phyloP scores from a whole-genome alignment of 768 basidiomycete species.

The Tylopilus vinaceipallidus region DNA sequence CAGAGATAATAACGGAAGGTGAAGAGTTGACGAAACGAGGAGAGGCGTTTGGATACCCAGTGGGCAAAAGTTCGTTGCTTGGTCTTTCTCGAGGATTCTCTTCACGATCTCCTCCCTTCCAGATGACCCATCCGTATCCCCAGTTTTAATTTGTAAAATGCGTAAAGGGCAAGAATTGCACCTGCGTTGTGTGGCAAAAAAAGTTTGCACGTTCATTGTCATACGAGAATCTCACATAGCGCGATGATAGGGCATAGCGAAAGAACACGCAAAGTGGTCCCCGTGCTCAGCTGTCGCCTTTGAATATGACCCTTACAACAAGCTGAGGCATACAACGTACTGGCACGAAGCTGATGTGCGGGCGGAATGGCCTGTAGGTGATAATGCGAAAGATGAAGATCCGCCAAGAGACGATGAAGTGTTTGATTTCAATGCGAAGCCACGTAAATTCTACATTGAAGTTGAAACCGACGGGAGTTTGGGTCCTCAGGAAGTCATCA shows the following conservation, averaged over 20 bases:
- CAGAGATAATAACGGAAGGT: slow-evolving; percentile 39
- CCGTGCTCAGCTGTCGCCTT: slow-evolving; percentile 93
- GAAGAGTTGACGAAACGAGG: slow-evolving; percentile 76
- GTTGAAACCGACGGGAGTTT: slow-evolving; percentile 94
- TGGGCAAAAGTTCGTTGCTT: slow-evolving; percentile 68
- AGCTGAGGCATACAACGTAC: slow-evolving; percentile 90
- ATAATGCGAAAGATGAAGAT: slow-evolving; percentile 85
- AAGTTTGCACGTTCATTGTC: slow-evolving; percentile 49
- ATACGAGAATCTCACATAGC: background rate
- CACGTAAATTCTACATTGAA: slow-evolving; percentile 89
- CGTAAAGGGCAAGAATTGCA: slow-evolving; percentile 92
- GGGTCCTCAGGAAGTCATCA: slow-evolving; percentile 83
- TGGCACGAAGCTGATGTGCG: slow-evolving; percentile 87
- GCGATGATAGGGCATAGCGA: slow-evolving; percentile 81
- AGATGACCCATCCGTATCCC: slow-evolving; percentile 62
- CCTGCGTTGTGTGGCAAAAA: slow-evolving; percentile 85
- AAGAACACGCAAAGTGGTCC: slow-evolving; percentile 99
- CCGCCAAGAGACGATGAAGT: slow-evolving; percentile 72
- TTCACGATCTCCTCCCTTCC: slow-evolving; percentile 5
- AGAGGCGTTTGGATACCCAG: slow-evolving; percentile 75
- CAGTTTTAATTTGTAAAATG: slow-evolving; percentile 87
- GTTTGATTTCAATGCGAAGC: slow-evolving; percentile 87
- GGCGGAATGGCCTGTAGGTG: slow-evolving; percentile 88
- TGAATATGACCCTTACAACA: slow-evolving; percentile 98
- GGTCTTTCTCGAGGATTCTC: background rate